These are phyloP conservation scores for Anaeromyces robustus DNA, from an alignment of 192 early-diverging fungal species.

Conservation along the genomic window DNA sequence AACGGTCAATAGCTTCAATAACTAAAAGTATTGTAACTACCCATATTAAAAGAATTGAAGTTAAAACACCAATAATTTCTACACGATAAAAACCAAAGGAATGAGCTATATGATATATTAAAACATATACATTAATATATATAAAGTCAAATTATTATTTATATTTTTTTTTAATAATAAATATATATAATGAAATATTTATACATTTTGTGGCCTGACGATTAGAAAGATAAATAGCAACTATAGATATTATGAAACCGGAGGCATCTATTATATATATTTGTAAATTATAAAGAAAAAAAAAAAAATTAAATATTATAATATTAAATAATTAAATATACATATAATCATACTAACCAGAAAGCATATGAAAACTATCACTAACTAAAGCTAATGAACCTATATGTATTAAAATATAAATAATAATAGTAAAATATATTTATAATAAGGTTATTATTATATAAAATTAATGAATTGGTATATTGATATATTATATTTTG, in stretches of 20 bases:
- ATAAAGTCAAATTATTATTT: too few relatives aligned
- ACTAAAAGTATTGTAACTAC: conserved; percentile 49
- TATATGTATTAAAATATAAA: too few relatives aligned
- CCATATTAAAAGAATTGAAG: conserved; percentile 70
- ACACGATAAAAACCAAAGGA: conserved; percentile 63
- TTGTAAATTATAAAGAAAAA: background rate
- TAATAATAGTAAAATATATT: too few relatives aligned
- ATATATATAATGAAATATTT: too few relatives aligned
- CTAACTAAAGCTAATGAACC: conserved; percentile 57
- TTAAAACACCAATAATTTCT: conserved; percentile 61
- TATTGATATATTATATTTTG: too few relatives aligned
- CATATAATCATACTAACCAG: conserved; percentile 14
- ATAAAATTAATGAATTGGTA: too few relatives aligned
- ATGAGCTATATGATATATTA: conserved; percentile 21
- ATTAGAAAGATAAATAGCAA: conserved; percentile 43
- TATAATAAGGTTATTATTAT: too few relatives aligned
- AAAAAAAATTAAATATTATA: background rate
- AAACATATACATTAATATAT: too few relatives aligned
- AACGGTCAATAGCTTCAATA: conserved; percentile 48
- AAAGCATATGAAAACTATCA: conserved; percentile 61
- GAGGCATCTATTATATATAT: conserved; percentile 33
- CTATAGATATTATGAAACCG: conserved; percentile 55
- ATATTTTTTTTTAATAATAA: background rate
- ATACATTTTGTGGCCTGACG: conserved; percentile 41
- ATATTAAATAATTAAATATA: background rate